These are phyloP conservation scores for Trametes sanguinea DNA, from an alignment of 768 basidiomycete genomes.

Conservation along the genomic window DNA sequence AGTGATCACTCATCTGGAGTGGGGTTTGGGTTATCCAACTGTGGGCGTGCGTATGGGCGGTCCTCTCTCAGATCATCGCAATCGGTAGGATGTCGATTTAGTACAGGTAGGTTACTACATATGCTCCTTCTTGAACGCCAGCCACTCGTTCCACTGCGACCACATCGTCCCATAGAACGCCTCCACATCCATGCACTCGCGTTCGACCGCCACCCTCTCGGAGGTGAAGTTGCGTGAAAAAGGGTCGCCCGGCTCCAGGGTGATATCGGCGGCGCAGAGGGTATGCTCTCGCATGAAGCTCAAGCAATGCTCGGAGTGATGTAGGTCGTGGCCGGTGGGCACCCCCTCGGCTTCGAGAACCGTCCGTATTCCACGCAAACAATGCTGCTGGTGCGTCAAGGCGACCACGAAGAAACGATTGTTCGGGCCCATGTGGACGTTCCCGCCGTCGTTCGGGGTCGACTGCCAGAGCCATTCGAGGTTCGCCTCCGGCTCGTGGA, in stretches of 20 bases:
- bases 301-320: slow-evolving; percentile 17
- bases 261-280: slow-evolving; percentile 14
- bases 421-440: slow-evolving; percentile 30
- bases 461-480: slow-evolving; percentile 11
- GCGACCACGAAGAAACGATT: slow-evolving; percentile 30
- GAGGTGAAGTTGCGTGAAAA: slow-evolving; percentile 2
- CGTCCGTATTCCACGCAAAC: slow-evolving; percentile 30
- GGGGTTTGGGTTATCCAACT: too few relatives aligned
- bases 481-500: not conserved
- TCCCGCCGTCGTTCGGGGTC: slow-evolving; percentile 19
- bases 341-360: slow-evolving; percentile 22
- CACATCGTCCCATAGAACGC: slow-evolving; percentile 31
- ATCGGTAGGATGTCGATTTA: too few relatives aligned
- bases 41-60: too few relatives aligned
- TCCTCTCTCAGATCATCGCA: too few relatives aligned
- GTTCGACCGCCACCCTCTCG: slow-evolving; percentile 4
- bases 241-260: slow-evolving; percentile 5
- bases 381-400: slow-evolving; percentile 28
- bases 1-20: too few relatives aligned
- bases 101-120: not conserved
- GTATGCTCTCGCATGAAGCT: slow-evolving; percentile 14
- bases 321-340: not conserved
- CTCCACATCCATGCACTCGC: slow-evolving; percentile 11
- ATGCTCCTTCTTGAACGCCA: not conserved
- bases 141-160: slow-evolving; percentile 17